Base-by-base conservation (phyloP, 1,139 yeast genomes). In the Petasospora rhodanensis region DNA sequence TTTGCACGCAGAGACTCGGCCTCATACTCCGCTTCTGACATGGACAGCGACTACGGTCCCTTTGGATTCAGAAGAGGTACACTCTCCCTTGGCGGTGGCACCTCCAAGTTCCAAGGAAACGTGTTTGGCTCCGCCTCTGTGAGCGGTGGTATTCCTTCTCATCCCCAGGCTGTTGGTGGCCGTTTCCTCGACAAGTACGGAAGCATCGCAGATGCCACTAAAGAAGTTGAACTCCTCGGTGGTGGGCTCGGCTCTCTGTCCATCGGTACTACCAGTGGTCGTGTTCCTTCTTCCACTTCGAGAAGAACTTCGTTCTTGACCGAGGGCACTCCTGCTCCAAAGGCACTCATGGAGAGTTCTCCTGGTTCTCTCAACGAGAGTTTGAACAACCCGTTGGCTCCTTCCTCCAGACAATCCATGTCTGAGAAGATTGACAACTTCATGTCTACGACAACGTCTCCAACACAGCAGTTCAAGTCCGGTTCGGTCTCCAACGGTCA, bases 121-220 rank as follows among this genome's bases (percentile, higher is more conserved):
- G 30, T 59, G 27, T 71, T 76, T 47, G 44, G 40, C 6, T 66
- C 83, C 6, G 81, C 81, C 12, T 73, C 81, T 5, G 73, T 77
- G 31, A 68, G 76, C 37, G 84, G 80, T 5, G 79, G 77, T 6
- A 64, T 73, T 27, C 44, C 54, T 9, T 34, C 51, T 13, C 49
- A 43, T 23, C 32, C 48, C 2, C 18, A 41, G 7, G 66, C 74
- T 17, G 64, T 40, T 10, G 46, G 60, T 6, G 56, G 74, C 17
- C 62, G 73, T 27, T 78, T 78, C 48, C 59, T 78, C 38, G 81
- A 76, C 43, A 78, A 81, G 55, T 82, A 83, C 52, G 66, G 84
- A 7, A 63, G 76, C n/a, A 79, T 83, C 14, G 86, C 85, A 10
- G 93, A 83, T 40, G 84, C 86, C 23, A 83, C 94, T 0, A 65